Evolutionary conservation across 768 basidiomycete species (phyloP), one percentile per base, ranked within the genome.

Genomic region (Serendipita indica): DNA sequence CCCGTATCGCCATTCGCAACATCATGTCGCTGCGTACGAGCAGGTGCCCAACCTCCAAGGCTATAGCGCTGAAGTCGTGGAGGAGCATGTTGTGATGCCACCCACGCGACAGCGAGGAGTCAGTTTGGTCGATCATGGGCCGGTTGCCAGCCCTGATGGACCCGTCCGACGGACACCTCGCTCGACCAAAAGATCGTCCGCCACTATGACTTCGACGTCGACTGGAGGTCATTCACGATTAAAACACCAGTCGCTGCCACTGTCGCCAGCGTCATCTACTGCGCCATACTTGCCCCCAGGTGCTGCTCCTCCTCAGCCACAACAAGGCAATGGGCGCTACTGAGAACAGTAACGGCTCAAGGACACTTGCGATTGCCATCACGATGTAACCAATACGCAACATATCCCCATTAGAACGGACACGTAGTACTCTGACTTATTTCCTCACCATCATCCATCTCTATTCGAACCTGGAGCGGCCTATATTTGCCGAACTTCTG

Each of bases 111-210:
- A 45, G 3, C 79, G 86, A 10, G 89, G 92, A 22, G 77, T 96
- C 49, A 83, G 83, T 43, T 70, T 97, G 59, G 79, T 79, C 58
- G 93, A 97, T 63, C 72, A 79, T 64, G 93, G 93, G 13, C 89
- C 89, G 35, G 86, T 92, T 1, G 83, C 86, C 37, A 78, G 79
- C 33, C 78, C 81, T 6, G 82, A 86, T 16, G 84, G 85, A 57
- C 90, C 91, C 27, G 78, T 89, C 37, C 72, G 90, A 60, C 86
- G 93, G 27, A 78, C 86, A 46, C 74, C 87, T 64, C 80, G 77
- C 46, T 66, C 73, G 6, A 71, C 71, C 35, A 75, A 82, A 63
- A 73, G 86, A 43, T 77, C 82, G 13, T 73, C 78, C 54, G 54
- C 34, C 56, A 45, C 25, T 32, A 18, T 43, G 20, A 73, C 75